Base-by-base conservation (phyloP, 164 flowering plant species). In the Aristolochia californica region DNA sequence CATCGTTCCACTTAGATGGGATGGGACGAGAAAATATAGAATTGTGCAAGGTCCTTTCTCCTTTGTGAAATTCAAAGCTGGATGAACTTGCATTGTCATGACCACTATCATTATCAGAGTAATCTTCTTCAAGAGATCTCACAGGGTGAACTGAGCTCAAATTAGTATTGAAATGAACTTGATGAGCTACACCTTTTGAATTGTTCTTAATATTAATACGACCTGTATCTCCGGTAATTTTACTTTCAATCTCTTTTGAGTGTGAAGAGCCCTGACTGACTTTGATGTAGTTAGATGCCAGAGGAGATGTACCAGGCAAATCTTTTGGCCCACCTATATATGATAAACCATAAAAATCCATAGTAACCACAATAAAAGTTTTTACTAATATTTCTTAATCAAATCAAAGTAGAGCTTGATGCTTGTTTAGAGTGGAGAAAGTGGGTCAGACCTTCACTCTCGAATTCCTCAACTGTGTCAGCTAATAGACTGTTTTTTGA, bases 1-100 rank as follows among this genome's bases (percentile, higher is more conserved):
- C 95, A 72, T 90, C 91, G 66, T 90, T 83, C 97, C 97, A 90
- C 75, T 90, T 90, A 11, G 87, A 90, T 2, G 97, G 74, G 59
- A 88, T 74, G 0, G 85, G 79, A 38, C 91, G 74, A 13, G 82
- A 78, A 44, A 73, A 70, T 5, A 73, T 47, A 23, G 70, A 62
- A 65, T 70, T 76, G 51, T 77, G 80, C 10, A 56, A 55, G 45
- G 76, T 61, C 40, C 83, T 83, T 53, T 90, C 94, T 7, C 84
- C 88, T 67, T 78, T 83, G 52, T 80, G 95, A 69, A 90, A 90
- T 79, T 90, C 97, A 56, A 90, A 90, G 75, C 97, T 87, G 7
- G 97, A 90, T 20, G 94, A 78, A 67, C 87, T 83, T 53, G 90
- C 88, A 72, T 83, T 87, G 48, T 61, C 64, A 44, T 52, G 24